Conservation (phyloP, 495 filamentous ascomycete genomes). For the Viridothelium virens region DNA sequence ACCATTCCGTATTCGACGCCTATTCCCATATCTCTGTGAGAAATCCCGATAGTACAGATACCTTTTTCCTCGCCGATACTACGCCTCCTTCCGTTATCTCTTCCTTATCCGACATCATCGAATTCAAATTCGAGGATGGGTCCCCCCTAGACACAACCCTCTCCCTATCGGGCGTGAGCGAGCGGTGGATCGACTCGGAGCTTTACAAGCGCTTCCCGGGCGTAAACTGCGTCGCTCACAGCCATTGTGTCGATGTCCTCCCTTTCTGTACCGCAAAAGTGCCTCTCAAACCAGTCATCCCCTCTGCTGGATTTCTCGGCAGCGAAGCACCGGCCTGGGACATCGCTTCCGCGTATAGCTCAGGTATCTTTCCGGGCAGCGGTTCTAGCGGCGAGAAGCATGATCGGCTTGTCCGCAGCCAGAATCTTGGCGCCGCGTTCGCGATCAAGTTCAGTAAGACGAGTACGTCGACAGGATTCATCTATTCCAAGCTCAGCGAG, state of each 20-base stretch:
- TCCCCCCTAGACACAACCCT: conserved; percentile 29
- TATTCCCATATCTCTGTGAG: conserved; percentile 43
- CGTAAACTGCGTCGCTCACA: conserved; percentile 43
- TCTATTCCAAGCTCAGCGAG: conserved; percentile 4
- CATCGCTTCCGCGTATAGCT: conserved; percentile 16
- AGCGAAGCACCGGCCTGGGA: conserved; percentile 31
- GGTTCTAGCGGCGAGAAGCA: conserved; percentile 29
- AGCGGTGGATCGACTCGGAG: conserved; percentile 45
- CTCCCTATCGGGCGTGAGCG: conserved; percentile 28
- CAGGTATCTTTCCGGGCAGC: conserved; percentile 16
- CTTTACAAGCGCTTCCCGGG: conserved; percentile 42
- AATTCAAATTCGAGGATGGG: conserved; percentile 36
- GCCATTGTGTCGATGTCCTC: conserved; percentile 41
- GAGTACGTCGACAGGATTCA: conserved; percentile 20
- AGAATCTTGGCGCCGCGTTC: conserved; percentile 42
- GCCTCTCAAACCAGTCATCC: conserved; percentile 38
- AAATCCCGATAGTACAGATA: conserved; percentile 35
- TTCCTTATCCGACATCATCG: conserved; percentile 34
- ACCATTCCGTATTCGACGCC: conserved; percentile 8
- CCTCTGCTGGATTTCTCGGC: conserved; percentile 46
- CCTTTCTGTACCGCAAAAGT: conserved; percentile 41
- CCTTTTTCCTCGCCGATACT: conserved; percentile 39
- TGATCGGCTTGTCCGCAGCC: conserved; percentile 37
- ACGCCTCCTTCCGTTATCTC: conserved; percentile 39
- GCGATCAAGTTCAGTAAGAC: conserved; percentile 31